Percentiles rank a stretch among this genome's conserved stretches.
These are phyloP conservation scores for Corrigiola litoralis DNA, from an alignment of 179 eudicot genomes.

Conservation along the genomic window DNA sequence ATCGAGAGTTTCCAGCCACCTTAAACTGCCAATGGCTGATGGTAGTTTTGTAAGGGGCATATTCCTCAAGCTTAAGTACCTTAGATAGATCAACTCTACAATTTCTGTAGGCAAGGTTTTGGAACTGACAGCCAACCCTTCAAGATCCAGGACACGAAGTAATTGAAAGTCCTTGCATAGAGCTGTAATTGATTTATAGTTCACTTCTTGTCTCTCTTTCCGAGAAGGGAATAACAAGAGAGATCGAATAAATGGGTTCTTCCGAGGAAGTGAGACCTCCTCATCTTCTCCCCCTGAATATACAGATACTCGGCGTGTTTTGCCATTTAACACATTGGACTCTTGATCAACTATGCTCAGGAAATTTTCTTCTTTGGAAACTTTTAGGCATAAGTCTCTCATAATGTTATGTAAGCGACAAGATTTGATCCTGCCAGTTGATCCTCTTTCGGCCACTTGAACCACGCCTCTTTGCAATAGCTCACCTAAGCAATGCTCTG, in stretches of 20 bases:
- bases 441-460: conserved; percentile 26
- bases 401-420: conserved; percentile 34
- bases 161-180: conserved; percentile 25
- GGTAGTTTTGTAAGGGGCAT: conserved; percentile 29
- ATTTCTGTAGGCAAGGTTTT: conserved; percentile 30
- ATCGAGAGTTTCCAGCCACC: conserved; percentile 38
- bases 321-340: not conserved
- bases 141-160: conserved; percentile 31
- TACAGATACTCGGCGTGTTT: conserved; percentile 24
- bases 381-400: conserved; percentile 27
- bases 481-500: conserved; percentile 35
- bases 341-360: conserved; percentile 12
- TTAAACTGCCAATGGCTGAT: conserved; percentile 22
- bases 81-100: conserved; percentile 29
- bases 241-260: conserved; percentile 19
- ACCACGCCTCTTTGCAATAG: conserved; percentile 36
- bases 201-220: conserved; percentile 16
- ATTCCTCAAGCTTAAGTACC: conserved; percentile 32
- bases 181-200: conserved; percentile 16
- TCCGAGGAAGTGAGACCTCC: conserved; percentile 5
- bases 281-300: conserved; percentile 16
- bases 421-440: conserved; percentile 23
- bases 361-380: conserved; percentile 23
- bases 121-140: conserved; percentile 21
- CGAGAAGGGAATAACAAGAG: conserved; percentile 22